These are phyloP conservation scores for Cercospora nicotianae DNA, from an alignment of 2,329 filamentous ascomycete genomes.

Conservation along the genomic window DNA sequence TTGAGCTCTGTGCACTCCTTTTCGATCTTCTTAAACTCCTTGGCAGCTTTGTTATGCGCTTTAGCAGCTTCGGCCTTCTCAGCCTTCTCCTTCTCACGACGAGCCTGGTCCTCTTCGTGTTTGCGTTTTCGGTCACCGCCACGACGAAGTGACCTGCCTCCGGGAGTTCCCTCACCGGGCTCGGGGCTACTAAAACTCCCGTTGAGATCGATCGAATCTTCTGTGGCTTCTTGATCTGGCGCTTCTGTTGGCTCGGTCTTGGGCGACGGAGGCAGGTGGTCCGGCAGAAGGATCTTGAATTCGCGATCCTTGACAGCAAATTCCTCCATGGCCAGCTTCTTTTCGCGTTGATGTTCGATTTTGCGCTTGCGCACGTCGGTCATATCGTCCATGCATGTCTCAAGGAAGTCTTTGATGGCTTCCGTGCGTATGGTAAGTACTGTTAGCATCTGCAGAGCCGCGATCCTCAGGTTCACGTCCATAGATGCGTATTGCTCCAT, in stretches of 20 bases:
- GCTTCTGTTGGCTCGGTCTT: conserved; percentile 31
- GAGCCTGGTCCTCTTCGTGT: conserved; percentile 60
- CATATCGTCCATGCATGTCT: conserved; percentile 91
- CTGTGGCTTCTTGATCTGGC: conserved; percentile 43
- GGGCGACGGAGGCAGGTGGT: conserved; percentile 68
- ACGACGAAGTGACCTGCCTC: conserved; percentile 56
- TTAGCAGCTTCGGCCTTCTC: conserved; percentile 59
- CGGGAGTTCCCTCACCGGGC: conserved; percentile 67
- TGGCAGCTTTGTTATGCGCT: conserved; percentile 70
- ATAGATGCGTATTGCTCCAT: conserved; percentile 69
- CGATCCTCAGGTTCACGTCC: conserved; percentile 78
- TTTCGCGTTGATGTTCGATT: conserved; percentile 83
- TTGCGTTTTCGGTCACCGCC: conserved; percentile 62
- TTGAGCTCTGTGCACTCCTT: conserved; percentile 90
- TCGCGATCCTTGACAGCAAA: conserved; percentile 45
- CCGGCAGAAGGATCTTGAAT: conserved; percentile 66
- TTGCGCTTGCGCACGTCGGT: conserved; percentile 93
- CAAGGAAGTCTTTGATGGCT: conserved; percentile 82
- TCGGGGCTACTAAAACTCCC: conserved; percentile 57
- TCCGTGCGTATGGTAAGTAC: conserved; percentile 85
- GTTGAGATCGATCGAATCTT: conserved; percentile 55
- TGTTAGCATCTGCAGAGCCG: conserved; percentile 79
- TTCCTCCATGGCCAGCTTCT: conserved; percentile 60
- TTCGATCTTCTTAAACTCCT: conserved; percentile 82
- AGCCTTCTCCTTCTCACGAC: conserved; percentile 66